Evolutionary conservation across 768 basidiomycete genomes (phyloP), one percentile per base, ranked within the genome.

Genomic region (Guyanaporus albipodus): DNA sequence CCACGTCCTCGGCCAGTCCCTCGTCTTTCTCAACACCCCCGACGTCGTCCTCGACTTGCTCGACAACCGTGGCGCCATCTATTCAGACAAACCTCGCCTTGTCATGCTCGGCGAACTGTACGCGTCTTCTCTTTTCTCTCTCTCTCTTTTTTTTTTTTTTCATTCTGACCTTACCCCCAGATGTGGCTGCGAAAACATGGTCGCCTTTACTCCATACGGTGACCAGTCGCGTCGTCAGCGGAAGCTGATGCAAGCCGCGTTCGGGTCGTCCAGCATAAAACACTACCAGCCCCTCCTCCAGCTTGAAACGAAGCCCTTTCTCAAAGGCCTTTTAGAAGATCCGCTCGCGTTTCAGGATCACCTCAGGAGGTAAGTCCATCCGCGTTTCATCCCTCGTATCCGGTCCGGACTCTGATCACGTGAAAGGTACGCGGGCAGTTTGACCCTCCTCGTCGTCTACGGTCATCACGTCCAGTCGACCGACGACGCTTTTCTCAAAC

Each of bases 51-150:
- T 71, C 31, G 86, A 87, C 28, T 65, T 91, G 45, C 67, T 91
- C 53, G 86, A 89, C 45, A 83, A 78, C 58, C 76, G 79, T 24
- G 83, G 85, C 7, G 68, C 75, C 8, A 80, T 87, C 23, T 89
- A 88, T 62, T 82, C 86, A 8, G 87, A 88, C 67, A 85, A 83
- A 61, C 84, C 84, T 0, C 67, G 70, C 21, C 68, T 87, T 19
- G 71, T 83, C 35, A 88, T 90, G 87, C 70, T 68, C 12, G 79
- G 82, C 19, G 85, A 89, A 42, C 69, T 87, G 76, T 87, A 56
- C 58, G 82, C n/a, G n/a, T n/a, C n/a, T n/a, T n/a, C n/a, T n/a
- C n/a, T n/a, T n/a, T n/a, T 78, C 21, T 37, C 4, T 2, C 14
- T 26, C 6, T 4, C 5, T 9, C 28, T 6, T 15, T 17, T 15